Conservation (phyloP, 2,329 filamentous ascomycete genomes). For the Colletotrichum sp. region DNA sequence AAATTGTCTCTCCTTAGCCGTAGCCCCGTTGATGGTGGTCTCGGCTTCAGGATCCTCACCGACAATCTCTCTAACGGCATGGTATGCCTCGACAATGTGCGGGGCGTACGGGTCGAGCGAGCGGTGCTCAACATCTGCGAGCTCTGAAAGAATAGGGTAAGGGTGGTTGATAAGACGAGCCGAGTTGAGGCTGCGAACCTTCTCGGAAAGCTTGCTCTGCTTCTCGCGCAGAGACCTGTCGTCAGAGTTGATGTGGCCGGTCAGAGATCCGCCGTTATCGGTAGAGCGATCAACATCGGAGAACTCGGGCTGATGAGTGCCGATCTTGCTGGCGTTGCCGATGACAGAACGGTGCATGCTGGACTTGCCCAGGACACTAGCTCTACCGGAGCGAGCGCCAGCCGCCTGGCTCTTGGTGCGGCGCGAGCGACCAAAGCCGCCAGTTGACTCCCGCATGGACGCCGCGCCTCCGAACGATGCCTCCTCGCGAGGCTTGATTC, state of each 20-base stretch:
- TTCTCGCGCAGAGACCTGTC: constrained; percentile 83
- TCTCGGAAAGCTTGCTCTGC: constrained; percentile 80
- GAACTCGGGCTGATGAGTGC: constrained; percentile 64
- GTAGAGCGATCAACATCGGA: constrained; percentile 69
- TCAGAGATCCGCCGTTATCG: constrained; percentile 48
- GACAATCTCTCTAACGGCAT: constrained; percentile 79
- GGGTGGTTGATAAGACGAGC: constrained; percentile 69
- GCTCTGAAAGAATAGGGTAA: constrained; percentile 78
- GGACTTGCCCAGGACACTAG: constrained; percentile 59
- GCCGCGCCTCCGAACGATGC: constrained; percentile 35
- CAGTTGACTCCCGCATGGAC: constrained; percentile 52
- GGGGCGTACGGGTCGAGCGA: constrained; percentile 74
- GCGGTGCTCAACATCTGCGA: constrained; percentile 75
- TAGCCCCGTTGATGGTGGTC: constrained; percentile 64
- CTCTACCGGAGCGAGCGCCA: constrained; percentile 64
- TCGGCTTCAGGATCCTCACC: constrained; percentile 71
- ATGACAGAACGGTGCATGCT: constrained; percentile 85
- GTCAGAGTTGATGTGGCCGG: constrained; percentile 62
- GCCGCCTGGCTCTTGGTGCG: constrained; percentile 53
- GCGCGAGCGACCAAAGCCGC: constrained; percentile 65
- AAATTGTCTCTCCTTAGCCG: constrained; percentile 78
- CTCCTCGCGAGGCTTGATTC: constrained; percentile 71
- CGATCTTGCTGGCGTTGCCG: constrained; percentile 75
- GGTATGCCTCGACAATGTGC: constrained; percentile 83
- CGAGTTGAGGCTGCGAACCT: constrained; percentile 79